These are phyloP conservation scores for Spergularia bocconei DNA, from an alignment of 148 eudicot species.

Conservation along the genomic window DNA sequence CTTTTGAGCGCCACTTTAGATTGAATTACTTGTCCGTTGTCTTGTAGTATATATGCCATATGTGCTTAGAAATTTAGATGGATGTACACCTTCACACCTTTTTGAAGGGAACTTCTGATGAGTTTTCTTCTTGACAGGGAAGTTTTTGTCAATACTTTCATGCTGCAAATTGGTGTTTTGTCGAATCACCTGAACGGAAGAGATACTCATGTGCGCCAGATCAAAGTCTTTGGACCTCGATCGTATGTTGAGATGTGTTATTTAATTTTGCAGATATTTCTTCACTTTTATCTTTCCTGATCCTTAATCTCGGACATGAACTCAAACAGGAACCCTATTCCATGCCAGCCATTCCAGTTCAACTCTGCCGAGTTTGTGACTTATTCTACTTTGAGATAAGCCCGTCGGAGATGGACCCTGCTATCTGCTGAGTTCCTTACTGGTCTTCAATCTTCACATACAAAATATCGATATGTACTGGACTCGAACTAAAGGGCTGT, in stretches of 20 bases:
- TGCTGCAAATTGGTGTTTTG: slow-evolving; percentile 81
- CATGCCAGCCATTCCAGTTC: slow-evolving; percentile 45
- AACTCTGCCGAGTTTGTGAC: slow-evolving; percentile 38
- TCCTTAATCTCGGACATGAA: slow-evolving; percentile 8
- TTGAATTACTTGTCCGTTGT: background rate
- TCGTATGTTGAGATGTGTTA: slow-evolving; percentile 45
- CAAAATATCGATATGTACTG: too few relatives aligned
- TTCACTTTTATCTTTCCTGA: slow-evolving; percentile 6
- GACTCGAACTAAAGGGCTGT: too few relatives aligned
- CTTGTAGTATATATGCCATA: too few relatives aligned
- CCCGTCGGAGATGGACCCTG: background rate
- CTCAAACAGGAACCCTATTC: slow-evolving; percentile 39
- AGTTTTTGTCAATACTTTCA: slow-evolving; percentile 84
- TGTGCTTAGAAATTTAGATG: background rate
- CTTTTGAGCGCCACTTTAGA: background rate
- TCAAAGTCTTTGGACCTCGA: slow-evolving; percentile 92
- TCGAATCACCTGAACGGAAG: slow-evolving; percentile 92
- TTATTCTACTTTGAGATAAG: slow-evolving; percentile 42
- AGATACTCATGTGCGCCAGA: slow-evolving; percentile 91
- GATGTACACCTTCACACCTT: background rate
- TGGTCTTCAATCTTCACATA: too few relatives aligned
- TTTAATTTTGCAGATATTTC: background rate
- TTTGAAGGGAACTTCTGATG: background rate
- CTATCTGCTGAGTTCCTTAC: background rate
- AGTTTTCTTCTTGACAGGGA: slow-evolving; percentile 51